phyloP scores from a whole-genome alignment of 495 filamentous ascomycete genomes.

The Glonium stellatum region DNA sequence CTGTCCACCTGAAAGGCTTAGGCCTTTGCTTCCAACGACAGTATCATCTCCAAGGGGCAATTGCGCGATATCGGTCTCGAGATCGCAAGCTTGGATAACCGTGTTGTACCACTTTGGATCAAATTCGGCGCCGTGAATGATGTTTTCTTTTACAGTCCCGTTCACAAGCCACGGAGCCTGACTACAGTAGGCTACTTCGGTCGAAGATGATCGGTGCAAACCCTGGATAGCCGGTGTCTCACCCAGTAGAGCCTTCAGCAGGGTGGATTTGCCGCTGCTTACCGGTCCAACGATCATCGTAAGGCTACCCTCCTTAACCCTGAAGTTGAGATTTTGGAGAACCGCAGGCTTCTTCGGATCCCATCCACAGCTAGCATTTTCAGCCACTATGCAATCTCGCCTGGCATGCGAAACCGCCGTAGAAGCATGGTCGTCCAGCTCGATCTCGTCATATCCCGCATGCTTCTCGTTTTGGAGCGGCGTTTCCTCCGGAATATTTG shows the following conservation, averaged over 20 bases:
- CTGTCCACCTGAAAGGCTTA: conserved; percentile 36
- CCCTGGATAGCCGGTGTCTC: conserved; percentile 40
- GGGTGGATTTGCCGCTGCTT: conserved; percentile 54
- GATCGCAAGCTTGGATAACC: conserved; percentile 37
- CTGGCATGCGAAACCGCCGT: background rate
- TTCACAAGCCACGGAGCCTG: conserved; percentile 37
- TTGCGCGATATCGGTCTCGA: conserved; percentile 34
- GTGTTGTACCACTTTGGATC: conserved; percentile 38
- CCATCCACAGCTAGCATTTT: conserved; percentile 16
- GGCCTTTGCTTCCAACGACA: conserved; percentile 33
- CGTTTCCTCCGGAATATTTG: background rate
- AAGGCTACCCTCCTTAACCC: conserved; percentile 31
- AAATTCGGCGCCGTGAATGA: conserved; percentile 30
- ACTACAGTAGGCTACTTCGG: conserved; percentile 35
- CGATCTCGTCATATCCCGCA: background rate
- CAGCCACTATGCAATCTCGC: conserved; percentile 13
- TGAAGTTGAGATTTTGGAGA: conserved; percentile 10
- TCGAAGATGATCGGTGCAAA: conserved; percentile 39
- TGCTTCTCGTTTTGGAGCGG: background rate
- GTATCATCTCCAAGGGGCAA: conserved; percentile 37
- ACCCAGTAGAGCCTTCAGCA: conserved; percentile 52
- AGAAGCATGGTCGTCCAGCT: background rate
- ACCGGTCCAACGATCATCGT: conserved; percentile 54
- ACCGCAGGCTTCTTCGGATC: conserved; percentile 4
- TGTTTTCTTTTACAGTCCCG: conserved; percentile 37